phyloP scores from a whole-genome alignment of 208 protist species.

The Leishmania gerbilli region DNA sequence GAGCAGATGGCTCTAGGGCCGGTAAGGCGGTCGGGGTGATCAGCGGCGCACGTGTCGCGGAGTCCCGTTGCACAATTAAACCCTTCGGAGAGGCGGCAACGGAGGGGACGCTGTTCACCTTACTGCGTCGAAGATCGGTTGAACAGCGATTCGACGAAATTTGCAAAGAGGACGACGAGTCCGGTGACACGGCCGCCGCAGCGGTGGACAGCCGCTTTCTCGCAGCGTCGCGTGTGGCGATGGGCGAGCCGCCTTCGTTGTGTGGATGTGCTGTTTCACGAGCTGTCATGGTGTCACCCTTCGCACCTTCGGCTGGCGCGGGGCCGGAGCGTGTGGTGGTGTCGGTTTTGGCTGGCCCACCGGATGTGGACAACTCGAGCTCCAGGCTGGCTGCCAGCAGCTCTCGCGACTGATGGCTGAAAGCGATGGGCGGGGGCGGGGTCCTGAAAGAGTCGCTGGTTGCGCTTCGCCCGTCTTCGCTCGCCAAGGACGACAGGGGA shows the following conservation, averaged over 20 bases:
- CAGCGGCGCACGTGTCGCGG: background rate
- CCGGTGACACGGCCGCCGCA: background rate
- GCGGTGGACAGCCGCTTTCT: background rate
- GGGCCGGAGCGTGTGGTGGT: slow-evolving; percentile 4
- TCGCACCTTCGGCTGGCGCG: background rate
- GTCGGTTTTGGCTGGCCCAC: slow-evolving; percentile 9
- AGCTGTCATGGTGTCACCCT: slow-evolving; percentile 1
- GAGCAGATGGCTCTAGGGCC: background rate
- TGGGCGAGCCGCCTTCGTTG: background rate
- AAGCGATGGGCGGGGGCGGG: slow-evolving; percentile 10
- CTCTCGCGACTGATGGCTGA: slow-evolving; percentile 10
- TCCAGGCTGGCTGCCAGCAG: slow-evolving; percentile 17
- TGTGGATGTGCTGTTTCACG: background rate
- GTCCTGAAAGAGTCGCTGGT: slow-evolving; percentile 32
- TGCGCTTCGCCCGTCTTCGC: slow-evolving; percentile 29
- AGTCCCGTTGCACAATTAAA: background rate
- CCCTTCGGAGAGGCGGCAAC: background rate
- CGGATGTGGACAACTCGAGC: slow-evolving; percentile 21
- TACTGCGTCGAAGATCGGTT: background rate
- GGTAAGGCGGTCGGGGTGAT: background rate
- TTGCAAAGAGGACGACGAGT: slow-evolving; percentile 8
- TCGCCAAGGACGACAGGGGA: slow-evolving; percentile 29
- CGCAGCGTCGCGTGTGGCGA: background rate
- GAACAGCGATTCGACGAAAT: background rate
- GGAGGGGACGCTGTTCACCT: background rate